Conservation (phyloP, 2,329 filamentous ascomycete genomes). For the Fusarium tupiense region DNA sequence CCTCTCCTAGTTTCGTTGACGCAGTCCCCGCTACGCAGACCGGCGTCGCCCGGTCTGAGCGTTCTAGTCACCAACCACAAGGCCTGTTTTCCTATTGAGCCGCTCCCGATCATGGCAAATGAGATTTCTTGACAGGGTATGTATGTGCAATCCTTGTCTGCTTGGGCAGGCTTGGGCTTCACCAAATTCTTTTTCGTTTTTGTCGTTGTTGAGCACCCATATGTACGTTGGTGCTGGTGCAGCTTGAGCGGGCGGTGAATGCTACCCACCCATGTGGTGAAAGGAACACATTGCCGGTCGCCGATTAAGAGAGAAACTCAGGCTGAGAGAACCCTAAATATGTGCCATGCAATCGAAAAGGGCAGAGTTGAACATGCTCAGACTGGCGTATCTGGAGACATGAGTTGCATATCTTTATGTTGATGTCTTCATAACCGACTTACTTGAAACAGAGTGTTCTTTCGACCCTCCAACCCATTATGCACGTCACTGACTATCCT, state of each 20-base stretch:
- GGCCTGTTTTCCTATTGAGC: constrained; percentile 1
- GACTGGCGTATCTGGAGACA: not conserved
- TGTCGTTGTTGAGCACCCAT: constrained; percentile 3
- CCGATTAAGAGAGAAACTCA: not conserved
- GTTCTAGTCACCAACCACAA: constrained; percentile 19
- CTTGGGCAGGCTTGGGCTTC: constrained; percentile 5
- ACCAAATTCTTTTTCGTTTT: constrained; percentile 20
- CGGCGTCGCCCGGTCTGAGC: constrained; percentile 14
- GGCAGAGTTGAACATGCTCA: not conserved
- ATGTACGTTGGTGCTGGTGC: constrained; percentile 15
- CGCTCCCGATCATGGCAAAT: not conserved
- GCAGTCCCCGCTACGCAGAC: constrained; percentile 22
- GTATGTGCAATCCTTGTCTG: constrained; percentile 3
- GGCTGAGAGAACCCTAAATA: not conserved
- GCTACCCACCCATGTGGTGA: constrained; percentile 1
- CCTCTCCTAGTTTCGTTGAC: constrained; percentile 22
- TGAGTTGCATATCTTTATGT: not conserved
- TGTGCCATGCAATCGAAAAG: not conserved
- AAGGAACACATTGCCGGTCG: not conserved
- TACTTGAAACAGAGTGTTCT: not conserved
- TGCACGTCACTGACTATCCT: constrained; percentile 18
- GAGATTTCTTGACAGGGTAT: constrained; percentile 10
- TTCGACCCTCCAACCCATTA: not conserved
- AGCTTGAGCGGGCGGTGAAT: constrained; percentile 20
- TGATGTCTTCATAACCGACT: not conserved